Conservation (phyloP, 129 eudicot genomes). For the Rutidosis leptorrhynchoides region DNA sequence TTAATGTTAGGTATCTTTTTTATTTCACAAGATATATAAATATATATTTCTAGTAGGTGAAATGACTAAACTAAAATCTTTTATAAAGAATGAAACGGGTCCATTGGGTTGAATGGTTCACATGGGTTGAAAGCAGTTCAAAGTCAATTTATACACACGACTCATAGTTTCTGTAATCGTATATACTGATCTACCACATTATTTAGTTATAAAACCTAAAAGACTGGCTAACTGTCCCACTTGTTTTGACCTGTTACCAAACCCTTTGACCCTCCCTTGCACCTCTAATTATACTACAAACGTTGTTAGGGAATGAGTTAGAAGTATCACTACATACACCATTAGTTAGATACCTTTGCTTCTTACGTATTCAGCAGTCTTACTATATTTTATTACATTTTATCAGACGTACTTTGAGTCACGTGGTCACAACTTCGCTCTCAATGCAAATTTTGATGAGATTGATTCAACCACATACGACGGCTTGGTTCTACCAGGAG, state of each 20-base stretch:
- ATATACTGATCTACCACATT: no score
- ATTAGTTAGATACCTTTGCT: neutral
- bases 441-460: conserved; percentile 82
- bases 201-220: no score
- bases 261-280: neutral
- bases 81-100: no score
- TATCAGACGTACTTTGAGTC: conserved; percentile 76
- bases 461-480: conserved; percentile 65
- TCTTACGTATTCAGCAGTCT: neutral
- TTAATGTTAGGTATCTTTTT: no score
- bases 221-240: neutral
- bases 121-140: no score
- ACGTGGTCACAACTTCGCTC: conserved; percentile 83
- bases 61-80: no score
- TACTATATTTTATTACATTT: conserved; percentile 9
- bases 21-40: no score
- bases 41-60: no score
- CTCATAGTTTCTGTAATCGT: no score
- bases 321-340: neutral
- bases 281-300: neutral
- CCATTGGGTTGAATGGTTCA: no score
- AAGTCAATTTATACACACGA: no score
- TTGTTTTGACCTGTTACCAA: neutral
- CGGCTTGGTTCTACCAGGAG: conserved; percentile 82
- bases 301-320: neutral